Conservation (phyloP, 2,329 filamentous ascomycete genomes). For the Cladosporium colombiae region DNA sequence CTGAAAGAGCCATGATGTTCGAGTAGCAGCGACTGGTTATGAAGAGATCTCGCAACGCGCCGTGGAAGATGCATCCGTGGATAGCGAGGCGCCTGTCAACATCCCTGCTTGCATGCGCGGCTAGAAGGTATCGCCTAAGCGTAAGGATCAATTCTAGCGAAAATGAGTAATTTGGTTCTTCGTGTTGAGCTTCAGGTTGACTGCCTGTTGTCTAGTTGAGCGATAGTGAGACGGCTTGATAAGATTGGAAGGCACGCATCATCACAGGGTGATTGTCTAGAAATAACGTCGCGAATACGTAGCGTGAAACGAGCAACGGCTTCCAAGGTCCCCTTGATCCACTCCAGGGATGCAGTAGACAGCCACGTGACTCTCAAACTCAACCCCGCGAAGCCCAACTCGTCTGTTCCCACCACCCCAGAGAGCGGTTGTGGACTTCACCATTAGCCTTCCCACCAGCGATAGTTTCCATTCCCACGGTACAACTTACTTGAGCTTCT, state of each 20-base stretch:
- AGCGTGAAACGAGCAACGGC: neutral
- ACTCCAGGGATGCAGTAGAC: neutral
- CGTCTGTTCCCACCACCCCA: neutral
- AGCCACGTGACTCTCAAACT: neutral
- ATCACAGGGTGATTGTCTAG: neutral
- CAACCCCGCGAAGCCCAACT: conserved; percentile 1
- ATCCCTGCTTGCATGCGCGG: conserved; percentile 4
- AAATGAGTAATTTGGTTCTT: neutral
- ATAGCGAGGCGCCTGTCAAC: conserved; percentile 8
- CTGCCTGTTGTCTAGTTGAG: neutral
- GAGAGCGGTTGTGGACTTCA: neutral
- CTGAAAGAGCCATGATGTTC: neutral
- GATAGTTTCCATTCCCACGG: neutral
- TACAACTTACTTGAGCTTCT: neutral
- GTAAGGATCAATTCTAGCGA: neutral
- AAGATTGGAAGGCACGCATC: neutral
- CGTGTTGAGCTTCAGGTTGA: neutral
- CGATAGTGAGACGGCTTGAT: neutral
- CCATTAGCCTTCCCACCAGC: conserved; percentile 6
- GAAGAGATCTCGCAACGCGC: conserved; percentile 10
- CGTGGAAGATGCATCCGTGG: neutral
- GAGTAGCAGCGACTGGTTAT: conserved; percentile 7
- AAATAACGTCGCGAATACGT: neutral
- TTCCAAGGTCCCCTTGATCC: neutral
- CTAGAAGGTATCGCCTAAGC: neutral